Percentiles rank a stretch among this genome's conserved stretches.
phyloP scores from a whole-genome alignment of 495 filamentous ascomycete species.

The Parachaetomium inaequale region DNA sequence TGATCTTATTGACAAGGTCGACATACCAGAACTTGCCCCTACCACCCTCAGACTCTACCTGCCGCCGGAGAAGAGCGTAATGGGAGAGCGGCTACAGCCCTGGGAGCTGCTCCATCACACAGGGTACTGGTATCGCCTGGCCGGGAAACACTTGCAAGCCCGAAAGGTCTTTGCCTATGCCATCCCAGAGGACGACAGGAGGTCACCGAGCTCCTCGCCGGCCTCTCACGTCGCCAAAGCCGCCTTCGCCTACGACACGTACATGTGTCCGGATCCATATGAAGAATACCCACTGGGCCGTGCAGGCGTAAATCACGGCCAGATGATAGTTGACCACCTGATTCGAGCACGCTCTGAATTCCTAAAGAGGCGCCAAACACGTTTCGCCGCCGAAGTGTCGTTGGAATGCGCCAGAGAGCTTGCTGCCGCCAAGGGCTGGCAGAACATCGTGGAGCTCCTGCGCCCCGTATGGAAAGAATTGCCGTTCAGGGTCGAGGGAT shows the following conservation, averaged over 20 bases:
- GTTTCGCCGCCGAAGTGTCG: conserved; percentile 64
- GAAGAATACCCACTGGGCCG: conserved; percentile 60
- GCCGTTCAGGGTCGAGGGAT: conserved; percentile 72
- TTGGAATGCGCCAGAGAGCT: conserved; percentile 68
- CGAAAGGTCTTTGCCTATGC: conserved; percentile 59
- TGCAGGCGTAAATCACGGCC: conserved; percentile 60
- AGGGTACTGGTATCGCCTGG: conserved; percentile 78
- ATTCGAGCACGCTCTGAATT: conserved; percentile 64
- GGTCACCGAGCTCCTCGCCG: conserved; percentile 61
- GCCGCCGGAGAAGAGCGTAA: conserved; percentile 63
- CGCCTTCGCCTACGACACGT: conserved; percentile 74
- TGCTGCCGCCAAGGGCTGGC: conserved; percentile 59
- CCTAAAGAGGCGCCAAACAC: conserved; percentile 55
- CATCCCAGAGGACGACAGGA: conserved; percentile 73
- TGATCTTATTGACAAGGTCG: conserved; percentile 64
- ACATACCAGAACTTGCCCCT: conserved; percentile 45
- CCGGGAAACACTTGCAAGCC: conserved; percentile 60
- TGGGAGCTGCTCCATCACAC: conserved; percentile 82
- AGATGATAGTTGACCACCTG: conserved; percentile 57
- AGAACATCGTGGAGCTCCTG: conserved; percentile 62
- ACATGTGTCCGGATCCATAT: conserved; percentile 74
- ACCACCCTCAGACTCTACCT: conserved; percentile 47
- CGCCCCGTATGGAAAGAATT: conserved; percentile 67
- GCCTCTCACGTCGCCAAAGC: conserved; percentile 65
- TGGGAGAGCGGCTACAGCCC: conserved; percentile 64